These are phyloP conservation scores for Creolimax fragrantissima DNA, from an alignment of 78 protist genomes.

Conservation along the genomic window DNA sequence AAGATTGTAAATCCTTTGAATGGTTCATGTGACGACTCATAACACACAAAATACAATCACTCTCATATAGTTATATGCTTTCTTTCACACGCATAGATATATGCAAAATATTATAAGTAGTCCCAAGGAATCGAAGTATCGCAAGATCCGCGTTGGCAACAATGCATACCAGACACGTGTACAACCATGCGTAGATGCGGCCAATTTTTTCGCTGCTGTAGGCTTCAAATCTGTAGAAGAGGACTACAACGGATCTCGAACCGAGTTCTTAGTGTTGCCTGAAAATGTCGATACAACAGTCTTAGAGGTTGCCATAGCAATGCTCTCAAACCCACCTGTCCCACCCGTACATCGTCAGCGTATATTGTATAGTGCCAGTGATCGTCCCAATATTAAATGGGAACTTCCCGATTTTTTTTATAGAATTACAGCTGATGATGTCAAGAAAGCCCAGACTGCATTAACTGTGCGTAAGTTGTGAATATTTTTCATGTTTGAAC, in stretches of 20 bases:
- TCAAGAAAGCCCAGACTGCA: background rate
- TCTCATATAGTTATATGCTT: too few relatives aligned
- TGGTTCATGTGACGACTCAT: too few relatives aligned
- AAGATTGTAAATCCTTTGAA: too few relatives aligned
- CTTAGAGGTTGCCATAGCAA: background rate
- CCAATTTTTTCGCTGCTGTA: background rate
- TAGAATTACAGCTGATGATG: background rate
- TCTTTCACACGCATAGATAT: too few relatives aligned
- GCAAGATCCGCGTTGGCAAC: conserved; percentile 5
- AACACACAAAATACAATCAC: too few relatives aligned
- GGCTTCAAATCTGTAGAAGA: background rate
- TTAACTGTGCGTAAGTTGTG: background rate
- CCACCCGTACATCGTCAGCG: background rate
- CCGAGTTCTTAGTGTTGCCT: background rate
- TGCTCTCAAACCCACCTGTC: background rate
- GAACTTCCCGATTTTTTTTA: background rate
- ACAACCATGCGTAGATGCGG: background rate
- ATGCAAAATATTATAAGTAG: background rate
- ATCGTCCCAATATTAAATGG: background rate
- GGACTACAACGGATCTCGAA: background rate
- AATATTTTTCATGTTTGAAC: background rate
- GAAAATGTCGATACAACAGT: background rate
- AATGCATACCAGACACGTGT: conserved; percentile 10
- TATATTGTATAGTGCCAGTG: background rate
- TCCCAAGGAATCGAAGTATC: background rate